A percentile compares a stretch with the other conserved stretches of the same genome.
phyloP scores from a whole-genome alignment of 2,329 filamentous ascomycete genomes.

The Sphaerostilbella broomeana region DNA sequence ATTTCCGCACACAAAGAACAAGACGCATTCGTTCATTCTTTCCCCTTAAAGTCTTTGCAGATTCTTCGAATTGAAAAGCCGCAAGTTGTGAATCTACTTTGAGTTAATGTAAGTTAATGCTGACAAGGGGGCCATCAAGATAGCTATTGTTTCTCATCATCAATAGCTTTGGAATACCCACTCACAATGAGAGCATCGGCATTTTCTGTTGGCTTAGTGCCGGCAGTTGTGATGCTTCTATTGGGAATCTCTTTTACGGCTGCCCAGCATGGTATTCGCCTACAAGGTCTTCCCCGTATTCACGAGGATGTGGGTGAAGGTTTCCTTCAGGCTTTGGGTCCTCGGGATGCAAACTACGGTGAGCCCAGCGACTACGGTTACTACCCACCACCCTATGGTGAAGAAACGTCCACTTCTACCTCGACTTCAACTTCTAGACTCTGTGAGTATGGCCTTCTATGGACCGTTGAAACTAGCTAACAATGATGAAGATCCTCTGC shows the following conservation, averaged over 20 bases:
- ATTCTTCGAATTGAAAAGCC: too few relatives aligned
- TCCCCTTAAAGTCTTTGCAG: background rate
- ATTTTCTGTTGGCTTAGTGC: conserved; percentile 27
- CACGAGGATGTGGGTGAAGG: background rate
- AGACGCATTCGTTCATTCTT: background rate
- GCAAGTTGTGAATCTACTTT: conserved; percentile 1
- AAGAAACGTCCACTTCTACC: conserved; percentile 13
- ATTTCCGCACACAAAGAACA: background rate
- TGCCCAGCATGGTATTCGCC: conserved; percentile 1
- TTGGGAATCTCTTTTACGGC: conserved; percentile 12
- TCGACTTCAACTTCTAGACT: conserved; percentile 3
- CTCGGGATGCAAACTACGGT: conserved; percentile 12
- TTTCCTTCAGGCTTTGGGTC: conserved; percentile 10
- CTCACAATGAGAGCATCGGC: conserved; percentile 32
- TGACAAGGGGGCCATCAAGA: too few relatives aligned
- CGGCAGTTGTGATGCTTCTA: conserved; percentile 21
- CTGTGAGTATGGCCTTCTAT: conserved; percentile 10
- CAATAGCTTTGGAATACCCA: conserved; percentile 5
- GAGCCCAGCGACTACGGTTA: conserved; percentile 17
- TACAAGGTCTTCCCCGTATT: conserved; percentile 1
- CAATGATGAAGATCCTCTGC: background rate
- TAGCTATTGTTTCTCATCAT: conserved; percentile 8
- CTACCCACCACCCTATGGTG: conserved; percentile 16
- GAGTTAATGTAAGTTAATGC: conserved; percentile 6
- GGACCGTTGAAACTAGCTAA: background rate